Percentiles rank a stretch among this genome's conserved stretches.
phyloP scores from a whole-genome alignment of 441 rosid genomes.

The Aquilaria agallochum region DNA sequence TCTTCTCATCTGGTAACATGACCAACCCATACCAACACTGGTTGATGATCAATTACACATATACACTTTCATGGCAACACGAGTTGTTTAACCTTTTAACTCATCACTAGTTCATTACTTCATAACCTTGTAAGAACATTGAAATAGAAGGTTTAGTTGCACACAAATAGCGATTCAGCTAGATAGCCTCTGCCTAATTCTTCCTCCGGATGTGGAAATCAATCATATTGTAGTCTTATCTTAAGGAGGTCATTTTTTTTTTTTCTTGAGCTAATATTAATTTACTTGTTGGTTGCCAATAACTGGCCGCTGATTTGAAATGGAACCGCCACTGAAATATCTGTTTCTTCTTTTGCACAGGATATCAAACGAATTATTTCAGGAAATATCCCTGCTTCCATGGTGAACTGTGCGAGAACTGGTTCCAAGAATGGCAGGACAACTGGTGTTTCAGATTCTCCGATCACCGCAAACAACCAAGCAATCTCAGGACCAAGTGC shows the following conservation, averaged over 20 bases:
- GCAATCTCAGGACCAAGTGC: constrained; percentile 72
- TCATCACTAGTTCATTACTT: not conserved
- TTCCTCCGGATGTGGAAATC: not conserved
- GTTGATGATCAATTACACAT: not conserved
- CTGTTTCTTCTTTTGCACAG: constrained; percentile 27
- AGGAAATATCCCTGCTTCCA: constrained; percentile 73
- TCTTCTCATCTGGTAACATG: not conserved
- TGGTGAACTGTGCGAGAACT: constrained; percentile 67
- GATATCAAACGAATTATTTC: constrained; percentile 70
- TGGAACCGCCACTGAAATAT: not conserved
- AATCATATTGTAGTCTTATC: not conserved
- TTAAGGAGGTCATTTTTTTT: not conserved
- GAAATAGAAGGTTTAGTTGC: not conserved
- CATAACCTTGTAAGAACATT: not conserved
- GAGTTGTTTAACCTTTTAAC: not conserved
- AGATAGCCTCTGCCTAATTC: not conserved
- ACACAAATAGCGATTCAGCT: not conserved
- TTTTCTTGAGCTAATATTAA: not conserved
- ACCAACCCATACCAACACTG: not conserved
- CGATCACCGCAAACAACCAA: constrained; percentile 54
- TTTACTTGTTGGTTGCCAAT: not conserved
- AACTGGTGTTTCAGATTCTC: constrained; percentile 52
- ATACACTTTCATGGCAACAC: not conserved
- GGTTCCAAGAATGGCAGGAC: constrained; percentile 51
- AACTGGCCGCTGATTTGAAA: not conserved